Conservation (phyloP, 23 red algal genomes). For the Gracilaria gracilis region DNA sequence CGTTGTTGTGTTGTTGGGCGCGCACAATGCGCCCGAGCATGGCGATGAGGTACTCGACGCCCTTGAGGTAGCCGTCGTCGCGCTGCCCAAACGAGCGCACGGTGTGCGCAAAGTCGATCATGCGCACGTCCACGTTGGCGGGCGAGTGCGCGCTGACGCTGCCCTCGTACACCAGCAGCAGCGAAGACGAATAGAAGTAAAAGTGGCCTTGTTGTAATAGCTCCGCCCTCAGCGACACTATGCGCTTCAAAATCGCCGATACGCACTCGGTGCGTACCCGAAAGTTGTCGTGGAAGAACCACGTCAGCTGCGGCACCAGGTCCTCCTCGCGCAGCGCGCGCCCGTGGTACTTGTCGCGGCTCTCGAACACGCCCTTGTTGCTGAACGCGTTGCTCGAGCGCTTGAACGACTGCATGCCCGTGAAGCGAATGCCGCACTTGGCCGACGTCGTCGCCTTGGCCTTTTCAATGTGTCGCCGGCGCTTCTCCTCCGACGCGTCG, state of each 20-base stretch:
- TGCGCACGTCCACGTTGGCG: conserved; percentile 71
- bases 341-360: conserved; percentile 95
- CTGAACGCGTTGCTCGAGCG: neutral
- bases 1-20: neutral
- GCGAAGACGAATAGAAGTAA: conserved; percentile 92
- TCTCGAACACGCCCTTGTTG: conserved; percentile 44
- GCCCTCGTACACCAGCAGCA: conserved; percentile 96
- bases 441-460: conserved; percentile 77
- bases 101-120: conserved; percentile 99
- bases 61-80: conserved; percentile 63
- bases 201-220: conserved; percentile 71
- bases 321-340: conserved; percentile 58
- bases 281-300: conserved; percentile 85
- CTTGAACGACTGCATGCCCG: conserved; percentile 94
- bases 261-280: conserved; percentile 38
- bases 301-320: conserved; percentile 62
- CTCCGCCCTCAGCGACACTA: conserved; percentile 24
- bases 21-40: conserved; percentile 1
- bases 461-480: conserved; percentile 81
- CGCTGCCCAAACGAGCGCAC: conserved; percentile 31
- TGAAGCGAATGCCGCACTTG: conserved; percentile 80
- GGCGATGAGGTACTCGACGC: conserved; percentile 40
- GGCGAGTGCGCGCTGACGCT: conserved; percentile 1
- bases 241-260: conserved; percentile 2
- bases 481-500: conserved; percentile 90